Base-by-base conservation (phyloP, 805 yeast species). In the Yarrowia phangngaensis region DNA sequence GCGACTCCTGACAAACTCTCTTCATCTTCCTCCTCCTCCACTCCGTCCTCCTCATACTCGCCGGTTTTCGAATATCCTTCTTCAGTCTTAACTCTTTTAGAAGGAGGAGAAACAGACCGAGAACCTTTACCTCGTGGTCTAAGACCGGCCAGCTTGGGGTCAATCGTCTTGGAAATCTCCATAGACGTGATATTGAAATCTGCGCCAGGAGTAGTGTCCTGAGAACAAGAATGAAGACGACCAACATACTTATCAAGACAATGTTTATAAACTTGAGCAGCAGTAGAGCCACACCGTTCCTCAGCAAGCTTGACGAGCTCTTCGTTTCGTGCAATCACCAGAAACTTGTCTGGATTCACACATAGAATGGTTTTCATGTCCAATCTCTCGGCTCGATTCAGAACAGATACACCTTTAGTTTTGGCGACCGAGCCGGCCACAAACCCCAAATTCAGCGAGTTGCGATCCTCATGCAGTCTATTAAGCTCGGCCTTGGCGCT, bases 251-350 rank as follows among this genome's bases (percentile, higher is more conserved):
- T 60, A 13, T 64, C 55, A 51, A 92, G 71, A 3, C 80, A 78
- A 8, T 71, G 63, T 35, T 70, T 70, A 60, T 84, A 90, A 8
- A 92, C 72, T 33, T 70, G 64, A 0, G 92, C 72, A 0, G 94
- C 71, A 2, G 83, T 63, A 6, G 72, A 65, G 3, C 97, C 97
- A 23, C 88, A 64, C 48, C 86, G 72, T 35, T 82, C 80, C 22
- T 72, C 70, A 11, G 82, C 83, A 41, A 83, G 71, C 24, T 76
- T 75, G 1, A 70, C 76, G 12, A 92, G 70, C 55, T 83, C 83
- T 34, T 68, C 63, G 8, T 83, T 73, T 55, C 97, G 74, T 58
- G 80, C 71, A 24, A 74, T 66, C 59, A 86, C 82, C 45, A 84
- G 71, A 56, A 75, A 88, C 56, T 92, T 70, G 23, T 76, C 74